Percentiles rank a stretch among this genome's conserved stretches.
These are phyloP conservation scores for Bifiguratus adelaidae DNA, from an alignment of 192 early-diverging fungal genomes.

Conservation along the genomic window DNA sequence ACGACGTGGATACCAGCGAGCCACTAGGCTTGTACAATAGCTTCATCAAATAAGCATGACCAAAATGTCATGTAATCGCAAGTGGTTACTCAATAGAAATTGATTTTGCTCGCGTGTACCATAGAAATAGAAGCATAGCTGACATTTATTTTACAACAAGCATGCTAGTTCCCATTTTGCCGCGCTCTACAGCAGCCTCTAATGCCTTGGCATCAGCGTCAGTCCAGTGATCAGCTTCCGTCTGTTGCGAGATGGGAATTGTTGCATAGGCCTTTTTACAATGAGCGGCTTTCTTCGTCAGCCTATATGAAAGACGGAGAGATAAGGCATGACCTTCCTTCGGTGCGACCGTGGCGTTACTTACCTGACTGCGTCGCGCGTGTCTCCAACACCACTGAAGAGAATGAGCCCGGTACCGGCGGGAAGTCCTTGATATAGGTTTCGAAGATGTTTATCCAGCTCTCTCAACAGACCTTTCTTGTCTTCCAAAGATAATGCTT, in stretches of 20 bases:
- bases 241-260: neutral
- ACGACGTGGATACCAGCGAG: conserved; percentile 10
- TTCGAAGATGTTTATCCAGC: neutral
- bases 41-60: conserved; percentile 10
- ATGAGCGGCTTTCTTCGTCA: neutral
- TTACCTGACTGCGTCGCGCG: neutral
- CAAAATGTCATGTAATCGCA: too few relatives aligned
- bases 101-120: too few relatives aligned
- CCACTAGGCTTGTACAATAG: conserved; percentile 20
- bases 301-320: neutral
- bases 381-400: neutral
- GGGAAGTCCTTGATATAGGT: neutral
- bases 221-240: neutral
- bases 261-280: neutral
- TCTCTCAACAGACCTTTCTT: neutral
- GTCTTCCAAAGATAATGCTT: neutral
- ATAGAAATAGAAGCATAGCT: too few relatives aligned
- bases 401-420: neutral
- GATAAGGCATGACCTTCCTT: neutral
- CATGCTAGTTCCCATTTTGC: neutral
- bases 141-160: neutral
- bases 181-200: neutral
- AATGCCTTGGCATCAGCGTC: neutral
- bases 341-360: neutral
- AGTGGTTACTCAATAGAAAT: too few relatives aligned